A percentile compares a stretch with the other conserved stretches of the same genome.
phyloP scores from a whole-genome alignment of 2,329 filamentous ascomycete genomes.

The Verticillium klebahnii region DNA sequence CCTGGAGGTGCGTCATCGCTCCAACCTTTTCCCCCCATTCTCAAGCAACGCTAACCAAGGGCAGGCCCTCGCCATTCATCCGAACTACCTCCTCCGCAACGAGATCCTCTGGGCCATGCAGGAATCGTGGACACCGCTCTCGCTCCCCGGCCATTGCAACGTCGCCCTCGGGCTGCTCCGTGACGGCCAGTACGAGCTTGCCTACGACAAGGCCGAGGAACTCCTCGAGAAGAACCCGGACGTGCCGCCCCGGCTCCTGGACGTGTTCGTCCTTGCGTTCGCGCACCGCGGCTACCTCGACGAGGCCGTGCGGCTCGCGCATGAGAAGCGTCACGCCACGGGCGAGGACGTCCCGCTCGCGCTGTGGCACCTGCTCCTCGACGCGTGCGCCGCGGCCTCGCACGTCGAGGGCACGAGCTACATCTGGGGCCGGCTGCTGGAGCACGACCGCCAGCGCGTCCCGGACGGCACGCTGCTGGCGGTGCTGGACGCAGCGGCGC shows the following conservation, averaged over 20 bases:
- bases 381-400: constrained; percentile 61
- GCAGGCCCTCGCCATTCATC: constrained; percentile 72
- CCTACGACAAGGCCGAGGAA: constrained; percentile 63
- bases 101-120: constrained; percentile 71
- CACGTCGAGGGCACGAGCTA: constrained; percentile 62
- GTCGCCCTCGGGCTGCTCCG: constrained; percentile 71
- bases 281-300: constrained; percentile 70
- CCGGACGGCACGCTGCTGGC: constrained; percentile 62
- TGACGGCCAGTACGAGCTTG: constrained; percentile 79
- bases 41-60: not conserved
- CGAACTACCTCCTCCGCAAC: constrained; percentile 73
- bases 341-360: constrained; percentile 30
- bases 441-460: constrained; percentile 52
- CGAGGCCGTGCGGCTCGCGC: constrained; percentile 67
- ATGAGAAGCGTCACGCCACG: constrained; percentile 40
- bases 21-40: too few species aligned
- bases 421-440: constrained; percentile 57
- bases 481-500: constrained; percentile 67
- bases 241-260: constrained; percentile 70
- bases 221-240: constrained; percentile 51
- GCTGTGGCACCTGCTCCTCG: constrained; percentile 70
- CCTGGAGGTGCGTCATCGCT: constrained; percentile 48
- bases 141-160: constrained; percentile 59
- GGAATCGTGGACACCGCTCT: constrained; percentile 62
- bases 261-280: constrained; percentile 71